Evolutionary conservation across 768 basidiomycete genomes (phyloP).

Genomic region (Coprinellus micaceus): DNA sequence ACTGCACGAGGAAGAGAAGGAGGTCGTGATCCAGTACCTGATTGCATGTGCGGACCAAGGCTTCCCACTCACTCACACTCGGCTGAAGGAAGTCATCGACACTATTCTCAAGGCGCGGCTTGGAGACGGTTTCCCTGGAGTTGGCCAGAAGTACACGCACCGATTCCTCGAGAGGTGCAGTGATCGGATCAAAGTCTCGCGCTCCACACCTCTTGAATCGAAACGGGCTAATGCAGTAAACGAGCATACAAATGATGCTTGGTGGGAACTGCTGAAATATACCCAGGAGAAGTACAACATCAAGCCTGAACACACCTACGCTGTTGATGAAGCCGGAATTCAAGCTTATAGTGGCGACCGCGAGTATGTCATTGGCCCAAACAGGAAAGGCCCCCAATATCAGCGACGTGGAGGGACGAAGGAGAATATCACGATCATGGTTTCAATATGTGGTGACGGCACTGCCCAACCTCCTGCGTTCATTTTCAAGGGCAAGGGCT

Average conservation of each 20-base stretch:
- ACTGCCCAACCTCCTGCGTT: conserved; percentile 32
- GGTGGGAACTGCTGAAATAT: conserved; percentile 29
- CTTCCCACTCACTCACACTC: conserved; percentile 30
- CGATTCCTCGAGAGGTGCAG: conserved; percentile 27
- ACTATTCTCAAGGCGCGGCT: conserved; percentile 23
- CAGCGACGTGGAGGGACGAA: conserved; percentile 25
- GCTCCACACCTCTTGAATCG: conserved; percentile 30
- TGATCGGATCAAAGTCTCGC: conserved; percentile 24
- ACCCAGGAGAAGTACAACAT: conserved; percentile 19
- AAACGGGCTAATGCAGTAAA: conserved; percentile 35
- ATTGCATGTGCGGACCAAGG: conserved; percentile 26
- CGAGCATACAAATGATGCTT: conserved; percentile 28
- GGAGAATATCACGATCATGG: conserved; percentile 34
- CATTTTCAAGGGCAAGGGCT: conserved; percentile 37
- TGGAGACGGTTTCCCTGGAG: conserved; percentile 30
- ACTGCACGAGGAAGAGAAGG: conserved; percentile 27
- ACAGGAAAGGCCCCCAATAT: conserved; percentile 22
- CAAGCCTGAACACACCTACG: conserved; percentile 27
- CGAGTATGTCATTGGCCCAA: conserved; percentile 28
- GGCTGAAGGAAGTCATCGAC: conserved; percentile 33
- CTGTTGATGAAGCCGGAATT: conserved; percentile 33
- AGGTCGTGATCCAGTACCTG: conserved; percentile 26
- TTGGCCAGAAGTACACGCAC: conserved; percentile 36
- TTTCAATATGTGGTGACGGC: conserved; percentile 38
- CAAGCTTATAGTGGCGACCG: conserved; percentile 16